Base-by-base conservation (phyloP, 2,329 filamentous ascomycete species). In the Grosmannia huntii region DNA sequence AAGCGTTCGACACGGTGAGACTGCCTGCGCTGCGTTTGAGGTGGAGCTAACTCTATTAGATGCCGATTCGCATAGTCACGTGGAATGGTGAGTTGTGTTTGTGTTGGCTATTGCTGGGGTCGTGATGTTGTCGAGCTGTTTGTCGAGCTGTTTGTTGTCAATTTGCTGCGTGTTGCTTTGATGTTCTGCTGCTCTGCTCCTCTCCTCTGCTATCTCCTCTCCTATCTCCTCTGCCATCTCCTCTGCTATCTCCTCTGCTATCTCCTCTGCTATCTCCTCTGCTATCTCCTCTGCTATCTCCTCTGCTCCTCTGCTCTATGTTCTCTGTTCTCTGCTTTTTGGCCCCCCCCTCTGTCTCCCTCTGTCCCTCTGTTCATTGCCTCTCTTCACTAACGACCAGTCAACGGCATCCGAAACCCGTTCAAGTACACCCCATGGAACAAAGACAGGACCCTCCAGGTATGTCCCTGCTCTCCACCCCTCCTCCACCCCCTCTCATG, bases 401-500 rank as follows among this genome's bases (percentile, higher is more conserved):
- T 63, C 25, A 91, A 91, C 70, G 88, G 88, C 66, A 91, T 92
- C 68, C 81, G 85, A 64, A 92, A 92, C 65, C 88, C 88, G 3
- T 92, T 92, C 65, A 80, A 81, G n/a, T 91, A 91, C 67, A 83
- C 90, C 67, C 89, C 88, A 81, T 92, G 88, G 89, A 77, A 84
- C 63, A 81, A 85, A 60, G 82, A 82, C 56, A 80, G 82, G 63
- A 85, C 82, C 2, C 90, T 87, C 65, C 78, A 85, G 71, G 87
- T 86, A 68, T n/a, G 27, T 36, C 6, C 31, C 27, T 4, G 36
- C 7, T 44, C 49, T 25, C 10, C 12, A n/a, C 25, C 27, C n/a
- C 25, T 9, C 25, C n/a, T 36, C 28, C 28, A 28, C 7, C 28
- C 28, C 28, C 28, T 3, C 28, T 7, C 28, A 28, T 31, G 19